Evolutionary conservation across 2,329 filamentous ascomycete genomes (phyloP).

Genomic region (Colletotrichum aenigma): DNA sequence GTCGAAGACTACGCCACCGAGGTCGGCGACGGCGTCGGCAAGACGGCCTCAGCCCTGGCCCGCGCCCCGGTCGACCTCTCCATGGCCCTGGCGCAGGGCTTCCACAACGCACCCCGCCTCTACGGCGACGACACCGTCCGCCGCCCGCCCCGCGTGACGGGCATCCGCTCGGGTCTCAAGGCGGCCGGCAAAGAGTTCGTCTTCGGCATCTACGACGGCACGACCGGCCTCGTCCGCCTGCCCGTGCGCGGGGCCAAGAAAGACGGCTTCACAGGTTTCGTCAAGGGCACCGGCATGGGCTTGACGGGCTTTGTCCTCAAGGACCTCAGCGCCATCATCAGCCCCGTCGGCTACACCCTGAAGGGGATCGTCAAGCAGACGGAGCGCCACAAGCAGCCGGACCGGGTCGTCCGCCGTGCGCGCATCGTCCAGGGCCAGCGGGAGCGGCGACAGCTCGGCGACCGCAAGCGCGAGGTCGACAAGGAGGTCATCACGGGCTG

Average conservation of each 20-base stretch:
- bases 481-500: slow-evolving; percentile 44
- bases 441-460: slow-evolving; percentile 40
- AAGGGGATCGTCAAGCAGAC: slow-evolving; percentile 69
- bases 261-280: slow-evolving; percentile 49
- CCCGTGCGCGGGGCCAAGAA: slow-evolving; percentile 62
- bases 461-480: slow-evolving; percentile 29
- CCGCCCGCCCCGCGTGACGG: slow-evolving; percentile 66
- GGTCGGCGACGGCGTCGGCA: slow-evolving; percentile 54
- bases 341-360: slow-evolving; percentile 65
- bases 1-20: slow-evolving; percentile 52
- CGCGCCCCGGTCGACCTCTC: slow-evolving; percentile 65
- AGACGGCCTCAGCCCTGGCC: slow-evolving; percentile 55
- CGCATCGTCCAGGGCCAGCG: slow-evolving; percentile 63
- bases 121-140: slow-evolving; percentile 75
- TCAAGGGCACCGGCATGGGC: slow-evolving; percentile 66
- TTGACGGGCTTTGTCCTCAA: slow-evolving; percentile 69
- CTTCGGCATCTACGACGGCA: slow-evolving; percentile 69
- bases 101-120: slow-evolving; percentile 72
- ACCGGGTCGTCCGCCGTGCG: slow-evolving; percentile 57
- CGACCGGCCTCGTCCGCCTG: slow-evolving; percentile 65
- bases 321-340: slow-evolving; percentile 64
- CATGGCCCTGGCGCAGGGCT: slow-evolving; percentile 68
- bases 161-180: slow-evolving; percentile 65
- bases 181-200: slow-evolving; percentile 66
- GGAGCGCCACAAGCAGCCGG: slow-evolving; percentile 56